Evolutionary conservation across 805 yeast genomes (phyloP).

Genomic region (Sungouiozyma ichnusensis): DNA sequence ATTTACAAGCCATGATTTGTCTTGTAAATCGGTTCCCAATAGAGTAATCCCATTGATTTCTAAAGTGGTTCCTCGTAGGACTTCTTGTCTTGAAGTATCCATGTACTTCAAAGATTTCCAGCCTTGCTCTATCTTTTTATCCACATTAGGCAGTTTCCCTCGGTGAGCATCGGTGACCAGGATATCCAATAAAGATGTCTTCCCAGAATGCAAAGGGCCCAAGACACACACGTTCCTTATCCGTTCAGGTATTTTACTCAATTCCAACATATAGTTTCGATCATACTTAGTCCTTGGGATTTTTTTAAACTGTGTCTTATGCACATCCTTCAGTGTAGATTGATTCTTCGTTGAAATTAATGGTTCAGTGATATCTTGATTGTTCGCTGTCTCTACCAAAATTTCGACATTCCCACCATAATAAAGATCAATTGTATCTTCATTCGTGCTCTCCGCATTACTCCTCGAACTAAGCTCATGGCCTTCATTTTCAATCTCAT

Average conservation of each 20-base stretch:
- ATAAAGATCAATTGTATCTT: conserved; percentile 10
- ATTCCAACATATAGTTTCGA: conserved; percentile 47
- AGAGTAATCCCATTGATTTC: conserved; percentile 53
- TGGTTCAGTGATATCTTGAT: conserved; percentile 49
- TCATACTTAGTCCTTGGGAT: conserved; percentile 55
- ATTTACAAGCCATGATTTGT: conserved; percentile 49
- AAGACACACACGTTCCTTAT: conserved; percentile 64
- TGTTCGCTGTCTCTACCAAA: conserved; percentile 43
- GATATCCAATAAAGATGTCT: conserved; percentile 66
- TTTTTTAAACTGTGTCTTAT: no score
- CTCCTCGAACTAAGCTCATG: no score
- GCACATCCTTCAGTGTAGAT: conserved; percentile 21
- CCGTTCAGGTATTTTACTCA: conserved; percentile 47
- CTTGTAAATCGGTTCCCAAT: conserved; percentile 41
- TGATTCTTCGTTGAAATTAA: conserved; percentile 42
- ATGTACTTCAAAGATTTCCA: conserved; percentile 49
- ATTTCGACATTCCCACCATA: conserved; percentile 60
- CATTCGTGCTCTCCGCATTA: conserved; percentile 7
- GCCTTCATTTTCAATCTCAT: no score
- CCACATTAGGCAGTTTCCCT: conserved; percentile 15
- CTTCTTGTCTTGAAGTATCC: conserved; percentile 63
- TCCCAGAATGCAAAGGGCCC: conserved; percentile 82
- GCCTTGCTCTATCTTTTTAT: conserved; percentile 26
- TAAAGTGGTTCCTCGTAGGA: conserved; percentile 58
- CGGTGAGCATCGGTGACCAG: conserved; percentile 57